Percentiles rank a stretch among this genome's conserved stretches.
Conservation (phyloP, 257 asterid species). For the Solanum okadae region DNA sequence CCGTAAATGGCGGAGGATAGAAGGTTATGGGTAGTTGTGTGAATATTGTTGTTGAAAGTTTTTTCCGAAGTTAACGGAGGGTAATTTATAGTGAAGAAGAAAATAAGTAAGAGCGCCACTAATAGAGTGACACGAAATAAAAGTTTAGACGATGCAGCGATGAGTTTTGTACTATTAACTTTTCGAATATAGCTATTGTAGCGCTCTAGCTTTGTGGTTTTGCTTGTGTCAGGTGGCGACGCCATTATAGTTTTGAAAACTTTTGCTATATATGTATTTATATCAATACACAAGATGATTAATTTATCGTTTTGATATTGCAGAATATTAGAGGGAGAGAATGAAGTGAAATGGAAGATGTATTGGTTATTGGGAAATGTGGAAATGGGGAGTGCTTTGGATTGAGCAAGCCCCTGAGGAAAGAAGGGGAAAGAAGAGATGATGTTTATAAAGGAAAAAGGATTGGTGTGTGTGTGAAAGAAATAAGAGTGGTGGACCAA, state of each 20-base stretch:
- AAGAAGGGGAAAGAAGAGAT: background rate
- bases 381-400: background rate
- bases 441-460: background rate
- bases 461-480: background rate
- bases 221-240: conserved; percentile 49
- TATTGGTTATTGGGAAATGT: background rate
- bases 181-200: conserved; percentile 74
- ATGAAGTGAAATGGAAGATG: background rate
- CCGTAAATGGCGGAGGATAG: conserved; percentile 72
- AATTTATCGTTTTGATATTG: background rate
- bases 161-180: conserved; percentile 62
- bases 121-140: conserved; percentile 82
- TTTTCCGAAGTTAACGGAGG: conserved; percentile 25
- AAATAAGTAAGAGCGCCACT: conserved; percentile 60
- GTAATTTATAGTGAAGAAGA: conserved; percentile 69
- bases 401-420: conserved; percentile 4
- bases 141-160: conserved; percentile 80
- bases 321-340: background rate
- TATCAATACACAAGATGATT: background rate
- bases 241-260: conserved; percentile 35
- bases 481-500: conserved; percentile 3
- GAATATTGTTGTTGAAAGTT: conserved; percentile 14
- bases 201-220: conserved; percentile 56
- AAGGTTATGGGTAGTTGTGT: conserved; percentile 41
- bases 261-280: accelerated